These are phyloP conservation scores for Lactarius trivialis DNA, from an alignment of 768 basidiomycete species.

Conservation along the genomic window DNA sequence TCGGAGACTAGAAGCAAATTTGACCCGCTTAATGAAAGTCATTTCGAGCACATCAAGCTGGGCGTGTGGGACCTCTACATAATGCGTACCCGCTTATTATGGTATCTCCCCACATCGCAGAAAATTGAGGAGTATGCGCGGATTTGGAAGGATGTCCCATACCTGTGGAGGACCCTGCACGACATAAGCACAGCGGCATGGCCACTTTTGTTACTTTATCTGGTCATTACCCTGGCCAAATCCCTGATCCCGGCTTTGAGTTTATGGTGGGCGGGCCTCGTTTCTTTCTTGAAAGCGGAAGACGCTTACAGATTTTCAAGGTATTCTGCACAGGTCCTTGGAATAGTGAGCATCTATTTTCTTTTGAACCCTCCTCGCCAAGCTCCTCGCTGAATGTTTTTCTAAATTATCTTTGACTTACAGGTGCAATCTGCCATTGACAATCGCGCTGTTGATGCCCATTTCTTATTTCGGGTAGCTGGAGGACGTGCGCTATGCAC, in stretches of 20 bases:
- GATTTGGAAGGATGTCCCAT: not conserved
- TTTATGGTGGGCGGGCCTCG: conserved; percentile 3
- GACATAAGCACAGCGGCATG: conserved; percentile 5
- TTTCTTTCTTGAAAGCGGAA: not conserved
- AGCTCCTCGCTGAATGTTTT: not conserved
- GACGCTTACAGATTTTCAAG: not conserved
- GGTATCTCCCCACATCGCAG: not conserved
- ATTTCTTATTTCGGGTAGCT: conserved; percentile 24
- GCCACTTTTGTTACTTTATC: conserved; percentile 8
- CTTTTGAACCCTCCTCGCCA: no score
- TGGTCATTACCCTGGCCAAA: not conserved
- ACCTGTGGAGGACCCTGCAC: conserved; percentile 43
- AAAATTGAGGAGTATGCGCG: not conserved
- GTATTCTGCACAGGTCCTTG: conserved; percentile 14
- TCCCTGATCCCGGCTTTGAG: conserved; percentile 5
- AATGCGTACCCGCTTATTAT: not conserved
- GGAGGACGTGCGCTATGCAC: conserved; percentile 51
- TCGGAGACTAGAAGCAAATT: not conserved
- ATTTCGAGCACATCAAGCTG: not conserved
- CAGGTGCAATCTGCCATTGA: conserved; percentile 20
- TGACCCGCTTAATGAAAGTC: not conserved
- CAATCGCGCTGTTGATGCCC: conserved; percentile 13
- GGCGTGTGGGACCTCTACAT: not conserved
- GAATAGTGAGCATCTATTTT: conserved; percentile 22
- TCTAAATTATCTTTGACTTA: not conserved